Evolutionary conservation across 2,329 filamentous ascomycete species (phyloP).

Genomic region (Neofusicoccum kwambonambiense): DNA sequence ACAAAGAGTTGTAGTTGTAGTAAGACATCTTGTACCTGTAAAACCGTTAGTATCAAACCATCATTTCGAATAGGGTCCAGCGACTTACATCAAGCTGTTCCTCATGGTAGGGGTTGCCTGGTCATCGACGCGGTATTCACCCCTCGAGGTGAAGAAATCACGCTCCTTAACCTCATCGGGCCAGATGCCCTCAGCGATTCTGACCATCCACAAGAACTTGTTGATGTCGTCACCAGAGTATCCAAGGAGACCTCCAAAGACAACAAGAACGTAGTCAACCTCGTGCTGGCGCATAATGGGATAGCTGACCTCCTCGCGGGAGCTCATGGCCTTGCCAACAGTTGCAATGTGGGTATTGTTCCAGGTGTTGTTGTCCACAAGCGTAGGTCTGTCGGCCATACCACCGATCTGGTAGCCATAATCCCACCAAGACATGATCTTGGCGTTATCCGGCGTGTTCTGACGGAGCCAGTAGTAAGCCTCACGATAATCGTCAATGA

Average conservation of each 20-base stretch:
- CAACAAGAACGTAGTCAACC: constrained; percentile 96
- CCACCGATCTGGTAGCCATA: constrained; percentile 99
- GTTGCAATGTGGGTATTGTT: constrained; percentile 99
- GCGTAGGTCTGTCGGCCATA: constrained; percentile 94
- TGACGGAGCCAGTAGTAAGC: constrained; percentile 99
- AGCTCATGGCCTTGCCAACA: constrained; percentile 98
- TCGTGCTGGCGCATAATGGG: constrained; percentile 98
- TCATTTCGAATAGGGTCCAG: not conserved
- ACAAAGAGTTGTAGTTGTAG: constrained; percentile 92
- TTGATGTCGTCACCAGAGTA: constrained; percentile 99
- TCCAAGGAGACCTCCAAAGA: constrained; percentile 92
- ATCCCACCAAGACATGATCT: constrained; percentile 99
- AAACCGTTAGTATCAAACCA: constrained; percentile 26
- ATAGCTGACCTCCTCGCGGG: constrained; percentile 95
- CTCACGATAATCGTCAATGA: constrained; percentile 98
- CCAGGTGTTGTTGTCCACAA: constrained; percentile 99
- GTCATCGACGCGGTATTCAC: constrained; percentile 94
- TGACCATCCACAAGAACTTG: constrained; percentile 99
- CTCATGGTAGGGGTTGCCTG: constrained; percentile 95
- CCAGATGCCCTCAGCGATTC: constrained; percentile 99
- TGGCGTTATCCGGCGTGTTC: constrained; percentile 91
- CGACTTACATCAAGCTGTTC: constrained; percentile 93
- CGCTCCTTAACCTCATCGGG: constrained; percentile 98
- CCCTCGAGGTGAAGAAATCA: constrained; percentile 88
- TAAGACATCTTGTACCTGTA: constrained; percentile 99